Percentiles rank a stretch among this genome's conserved stretches.
phyloP scores from a whole-genome alignment of 305 asterid species.

The Rubia balearica region DNA sequence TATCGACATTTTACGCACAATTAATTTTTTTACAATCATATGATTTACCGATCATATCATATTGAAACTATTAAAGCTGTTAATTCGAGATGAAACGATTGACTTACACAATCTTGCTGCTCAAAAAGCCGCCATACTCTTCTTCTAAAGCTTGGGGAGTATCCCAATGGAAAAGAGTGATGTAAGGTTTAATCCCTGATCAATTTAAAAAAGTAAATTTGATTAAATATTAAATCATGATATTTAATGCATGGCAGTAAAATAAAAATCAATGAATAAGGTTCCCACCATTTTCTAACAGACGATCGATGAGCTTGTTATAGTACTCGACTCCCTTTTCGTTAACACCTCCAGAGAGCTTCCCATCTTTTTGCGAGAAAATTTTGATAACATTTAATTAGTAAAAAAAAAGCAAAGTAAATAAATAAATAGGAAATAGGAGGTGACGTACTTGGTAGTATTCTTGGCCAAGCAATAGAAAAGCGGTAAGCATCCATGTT shows the following conservation, averaged over 20 bases:
- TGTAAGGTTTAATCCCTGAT: neutral
- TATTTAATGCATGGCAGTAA: neutral
- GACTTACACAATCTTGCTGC: slow-evolving; percentile 5
- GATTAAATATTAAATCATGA: neutral
- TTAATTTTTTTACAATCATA: too few relatives aligned
- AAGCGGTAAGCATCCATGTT: slow-evolving; percentile 12
- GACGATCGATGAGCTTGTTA: slow-evolving; percentile 3
- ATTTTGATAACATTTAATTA: too few relatives aligned
- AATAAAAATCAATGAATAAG: neutral
- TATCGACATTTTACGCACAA: too few relatives aligned
- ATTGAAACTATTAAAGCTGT: too few relatives aligned
- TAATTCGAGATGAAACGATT: too few relatives aligned
- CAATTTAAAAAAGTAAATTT: too few relatives aligned
- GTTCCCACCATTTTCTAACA: neutral
- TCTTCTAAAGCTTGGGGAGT: slow-evolving; percentile 12
- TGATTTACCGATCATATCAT: too few relatives aligned
- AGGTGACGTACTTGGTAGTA: slow-evolving; percentile 1
- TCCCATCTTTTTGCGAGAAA: neutral
- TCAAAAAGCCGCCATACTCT: slow-evolving; percentile 6
- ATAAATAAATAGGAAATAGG: too few relatives aligned
- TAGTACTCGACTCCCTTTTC: slow-evolving; percentile 11
- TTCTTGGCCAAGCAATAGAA: slow-evolving; percentile 10
- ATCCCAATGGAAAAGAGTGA: slow-evolving; percentile 15
- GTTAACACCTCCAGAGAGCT: slow-evolving; percentile 1
- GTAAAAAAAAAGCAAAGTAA: too few relatives aligned